Percentiles rank a stretch among this genome's conserved stretches.
Evolutionary conservation across 805 yeast species (phyloP).

Genomic region (Dipodascopsis tothii): DNA sequence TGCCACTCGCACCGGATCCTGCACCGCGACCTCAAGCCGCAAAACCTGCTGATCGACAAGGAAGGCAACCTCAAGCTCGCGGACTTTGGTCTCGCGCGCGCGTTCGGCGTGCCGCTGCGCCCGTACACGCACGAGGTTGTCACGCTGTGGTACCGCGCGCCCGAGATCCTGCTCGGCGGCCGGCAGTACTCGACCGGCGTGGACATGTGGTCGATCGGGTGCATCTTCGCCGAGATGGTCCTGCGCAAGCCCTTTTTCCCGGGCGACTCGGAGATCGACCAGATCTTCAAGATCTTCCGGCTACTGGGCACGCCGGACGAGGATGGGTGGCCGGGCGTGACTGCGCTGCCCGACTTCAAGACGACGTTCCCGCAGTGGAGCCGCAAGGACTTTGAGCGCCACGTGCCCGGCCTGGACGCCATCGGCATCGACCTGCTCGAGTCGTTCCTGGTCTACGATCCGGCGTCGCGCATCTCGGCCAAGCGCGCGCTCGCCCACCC

Average conservation of each 20-base stretch:
- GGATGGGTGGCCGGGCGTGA: conserved; percentile 90
- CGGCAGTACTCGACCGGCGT: conserved; percentile 96
- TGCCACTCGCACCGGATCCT: conserved; percentile 91
- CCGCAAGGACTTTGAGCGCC: conserved; percentile 57
- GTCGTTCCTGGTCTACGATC: conserved; percentile 79
- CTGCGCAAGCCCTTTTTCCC: conserved; percentile 92
- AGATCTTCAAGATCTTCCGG: conserved; percentile 86
- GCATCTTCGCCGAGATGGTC: conserved; percentile 96
- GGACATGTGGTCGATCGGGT: conserved; percentile 98
- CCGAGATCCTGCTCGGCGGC: conserved; percentile 91
- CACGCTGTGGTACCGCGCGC: conserved; percentile 95
- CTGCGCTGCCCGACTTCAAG: conserved; percentile 84
- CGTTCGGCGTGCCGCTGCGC: conserved; percentile 93
- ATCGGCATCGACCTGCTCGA: conserved; percentile 80
- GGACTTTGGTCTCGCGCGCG: conserved; percentile 93
- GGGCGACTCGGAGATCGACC: conserved; percentile 96
- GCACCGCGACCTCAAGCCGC: conserved; percentile 95
- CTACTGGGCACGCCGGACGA: conserved; percentile 91
- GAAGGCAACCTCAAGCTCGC: conserved; percentile 89
- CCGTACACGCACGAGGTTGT: conserved; percentile 98
- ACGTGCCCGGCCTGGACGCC: conserved; percentile 70
- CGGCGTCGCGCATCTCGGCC: conserved; percentile 87
- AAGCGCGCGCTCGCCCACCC: conserved; percentile 87
- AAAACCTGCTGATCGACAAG: conserved; percentile 85
- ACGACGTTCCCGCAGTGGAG: conserved; percentile 89